Base-by-base conservation (phyloP, 257 asterid genomes). In the Solanum chiquidenum region DNA sequence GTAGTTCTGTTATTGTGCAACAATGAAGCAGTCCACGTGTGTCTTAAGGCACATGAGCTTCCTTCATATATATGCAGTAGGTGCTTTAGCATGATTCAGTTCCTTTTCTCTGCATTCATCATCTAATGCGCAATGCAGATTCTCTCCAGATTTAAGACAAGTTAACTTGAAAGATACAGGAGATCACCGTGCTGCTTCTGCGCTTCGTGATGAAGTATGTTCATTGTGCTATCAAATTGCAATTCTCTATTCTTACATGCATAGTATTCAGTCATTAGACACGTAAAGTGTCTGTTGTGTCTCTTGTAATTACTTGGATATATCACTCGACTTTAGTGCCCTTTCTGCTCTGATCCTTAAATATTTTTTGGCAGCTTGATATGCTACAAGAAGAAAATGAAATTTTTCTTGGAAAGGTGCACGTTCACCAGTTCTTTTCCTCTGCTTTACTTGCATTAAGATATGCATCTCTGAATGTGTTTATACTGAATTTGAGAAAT, bases 381-480 rank as follows among this genome's bases (percentile, higher is more conserved):
- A 93, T 94, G 95, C 93, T 97, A 86, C 98, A 95, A 93, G 99
- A 97, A 87, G 98, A 97, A 91, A 97, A 97, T 89, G 99, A 97
- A 86, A 93, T 88, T 92, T 88, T 92, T 89, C 92, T 90, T 82
- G 98, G 93, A 79, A 95, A 97, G 98, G 99, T 97, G 79, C 71
- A 16, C 72, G 8, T 64, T 71, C 64, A 46, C 40, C 49, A 40
- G 83, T 86, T 71, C 40, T 13, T 86, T 71, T 86, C 38, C 83
- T 86, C 83, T 33, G 33, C 74, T 86, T 18, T 89, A 68, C 79
- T 60, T 68, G 58, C 83, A 42, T 80, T 80, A 46, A 29, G 20
- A 38, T 42, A 49, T 68, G 46, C 86, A 74, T 86, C 87, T 66
- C 71, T 88, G 83, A 77, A 49, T 73, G n/a, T 83, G 40, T 31